Percentiles rank a stretch among this genome's conserved stretches.
phyloP scores from a whole-genome alignment of 2,329 filamentous ascomycete genomes.

The Endothia cerciana region DNA sequence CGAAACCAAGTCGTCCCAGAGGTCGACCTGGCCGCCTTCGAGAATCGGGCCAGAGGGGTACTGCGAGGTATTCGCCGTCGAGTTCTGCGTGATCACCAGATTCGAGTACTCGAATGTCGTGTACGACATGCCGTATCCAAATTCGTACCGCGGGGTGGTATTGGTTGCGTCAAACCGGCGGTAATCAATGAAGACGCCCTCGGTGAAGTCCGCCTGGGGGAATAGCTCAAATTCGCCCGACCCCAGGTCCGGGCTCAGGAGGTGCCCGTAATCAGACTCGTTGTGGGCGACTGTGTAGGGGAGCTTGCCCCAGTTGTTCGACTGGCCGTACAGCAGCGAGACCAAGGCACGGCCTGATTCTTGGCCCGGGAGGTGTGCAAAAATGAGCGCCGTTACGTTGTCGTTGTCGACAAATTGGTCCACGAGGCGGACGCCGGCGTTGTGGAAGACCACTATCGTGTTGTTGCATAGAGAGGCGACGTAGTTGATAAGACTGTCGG shows the following conservation, averaged over 20 bases:
- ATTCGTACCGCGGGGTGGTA: slow-evolving; percentile 57
- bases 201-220: slow-evolving; percentile 55
- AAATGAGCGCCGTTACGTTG: slow-evolving; percentile 67
- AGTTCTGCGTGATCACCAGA: slow-evolving; percentile 42
- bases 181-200: slow-evolving; percentile 59
- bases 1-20: slow-evolving; percentile 51
- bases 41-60: slow-evolving; percentile 45
- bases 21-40: slow-evolving; percentile 49
- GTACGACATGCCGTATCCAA: slow-evolving; percentile 61
- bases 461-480: slow-evolving; percentile 64
- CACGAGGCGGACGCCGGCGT: slow-evolving; percentile 63
- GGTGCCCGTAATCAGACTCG: slow-evolving; percentile 57
- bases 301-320: slow-evolving; percentile 60
- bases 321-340: slow-evolving; percentile 60
- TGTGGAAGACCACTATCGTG: slow-evolving; percentile 68
- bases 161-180: slow-evolving; percentile 54
- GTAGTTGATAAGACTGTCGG: slow-evolving; percentile 58
- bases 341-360: slow-evolving; percentile 61
- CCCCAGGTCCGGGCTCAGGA: slow-evolving; percentile 46
- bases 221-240: slow-evolving; percentile 56
- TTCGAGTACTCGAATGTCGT: slow-evolving; percentile 55
- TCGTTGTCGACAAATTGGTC: slow-evolving; percentile 65
- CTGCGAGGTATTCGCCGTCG: slow-evolving; percentile 36
- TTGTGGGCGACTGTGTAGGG: slow-evolving; percentile 65
- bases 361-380: slow-evolving; percentile 68